Percentiles rank a stretch among this genome's conserved stretches.
Conservation (phyloP, 306 rosid genomes). For the Trichosanthes truncata region DNA sequence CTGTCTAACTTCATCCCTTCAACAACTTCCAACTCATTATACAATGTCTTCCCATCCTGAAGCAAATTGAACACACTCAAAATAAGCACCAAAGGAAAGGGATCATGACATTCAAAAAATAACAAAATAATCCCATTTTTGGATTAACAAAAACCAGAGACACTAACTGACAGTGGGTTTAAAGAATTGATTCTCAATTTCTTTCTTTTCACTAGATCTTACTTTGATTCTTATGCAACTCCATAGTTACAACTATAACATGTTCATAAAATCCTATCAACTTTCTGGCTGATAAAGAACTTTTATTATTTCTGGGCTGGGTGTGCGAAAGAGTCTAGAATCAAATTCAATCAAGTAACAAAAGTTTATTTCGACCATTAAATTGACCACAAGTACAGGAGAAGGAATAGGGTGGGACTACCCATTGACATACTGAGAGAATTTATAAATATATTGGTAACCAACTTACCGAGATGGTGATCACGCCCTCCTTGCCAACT, state of each 20-base stretch:
- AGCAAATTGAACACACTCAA: conserved; percentile 15
- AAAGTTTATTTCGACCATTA: neutral
- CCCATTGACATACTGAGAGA: neutral
- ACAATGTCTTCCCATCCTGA: conserved; percentile 89
- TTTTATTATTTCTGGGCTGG: neutral
- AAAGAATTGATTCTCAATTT: neutral
- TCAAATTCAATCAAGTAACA: neutral
- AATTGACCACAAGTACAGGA: neutral
- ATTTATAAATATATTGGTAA: neutral
- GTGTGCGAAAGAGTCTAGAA: neutral
- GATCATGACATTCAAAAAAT: neutral
- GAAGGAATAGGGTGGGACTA: neutral
- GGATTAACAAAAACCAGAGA: neutral
- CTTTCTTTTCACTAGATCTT: neutral
- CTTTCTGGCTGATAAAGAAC: neutral
- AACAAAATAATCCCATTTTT: neutral
- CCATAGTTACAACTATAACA: neutral
- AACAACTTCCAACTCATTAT: conserved; percentile 91
- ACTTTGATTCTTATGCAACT: neutral
- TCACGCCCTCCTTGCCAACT: conserved; percentile 97
- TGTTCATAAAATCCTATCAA: neutral
- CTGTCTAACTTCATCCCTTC: conserved; percentile 99
- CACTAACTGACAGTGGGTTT: neutral
- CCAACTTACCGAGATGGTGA: conserved; percentile 70
- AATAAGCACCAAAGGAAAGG: neutral